Conservation (phyloP, 2,329 filamentous ascomycete species). For the Anthostomella pinea region DNA sequence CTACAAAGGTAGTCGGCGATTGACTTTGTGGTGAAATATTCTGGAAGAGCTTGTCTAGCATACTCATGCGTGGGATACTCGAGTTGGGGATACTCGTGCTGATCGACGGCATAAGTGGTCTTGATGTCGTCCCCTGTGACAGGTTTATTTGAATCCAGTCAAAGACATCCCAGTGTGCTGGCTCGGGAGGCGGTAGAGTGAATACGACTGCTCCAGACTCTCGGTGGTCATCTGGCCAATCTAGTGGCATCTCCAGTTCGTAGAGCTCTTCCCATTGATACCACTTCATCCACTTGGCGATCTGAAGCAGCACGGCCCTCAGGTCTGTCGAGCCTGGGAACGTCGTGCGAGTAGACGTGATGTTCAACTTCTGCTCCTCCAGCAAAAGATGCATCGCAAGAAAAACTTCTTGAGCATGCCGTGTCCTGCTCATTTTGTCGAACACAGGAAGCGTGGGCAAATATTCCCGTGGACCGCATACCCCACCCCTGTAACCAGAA, state of each 20-base stretch:
- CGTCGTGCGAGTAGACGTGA: constrained; percentile 45
- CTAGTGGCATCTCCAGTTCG: constrained; percentile 51
- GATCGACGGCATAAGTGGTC: constrained; percentile 18
- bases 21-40: constrained; percentile 49
- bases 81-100: constrained; percentile 24
- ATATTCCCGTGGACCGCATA: constrained; percentile 55
- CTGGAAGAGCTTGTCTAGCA: constrained; percentile 67
- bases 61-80: constrained; percentile 64
- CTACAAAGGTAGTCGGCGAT: constrained; percentile 61
- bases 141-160: constrained; percentile 53
- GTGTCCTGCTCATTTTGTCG: constrained; percentile 56
- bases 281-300: constrained; percentile 81
- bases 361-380: constrained; percentile 83
- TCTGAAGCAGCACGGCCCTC: constrained; percentile 73
- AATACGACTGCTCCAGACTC: constrained; percentile 6
- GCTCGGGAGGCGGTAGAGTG: constrained; percentile 20
- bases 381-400: constrained; percentile 80
- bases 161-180: constrained; percentile 39
- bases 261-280: constrained; percentile 46
- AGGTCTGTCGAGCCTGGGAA: constrained; percentile 51
- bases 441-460: constrained; percentile 59
- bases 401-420: constrained; percentile 63
- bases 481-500: constrained; percentile 54
- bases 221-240: constrained; percentile 28
- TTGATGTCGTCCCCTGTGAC: constrained; percentile 22